Evolutionary conservation across 257 asterid species (phyloP), one percentile per base, ranked within the genome.

Genomic region (Euphrasia confusa): DNA sequence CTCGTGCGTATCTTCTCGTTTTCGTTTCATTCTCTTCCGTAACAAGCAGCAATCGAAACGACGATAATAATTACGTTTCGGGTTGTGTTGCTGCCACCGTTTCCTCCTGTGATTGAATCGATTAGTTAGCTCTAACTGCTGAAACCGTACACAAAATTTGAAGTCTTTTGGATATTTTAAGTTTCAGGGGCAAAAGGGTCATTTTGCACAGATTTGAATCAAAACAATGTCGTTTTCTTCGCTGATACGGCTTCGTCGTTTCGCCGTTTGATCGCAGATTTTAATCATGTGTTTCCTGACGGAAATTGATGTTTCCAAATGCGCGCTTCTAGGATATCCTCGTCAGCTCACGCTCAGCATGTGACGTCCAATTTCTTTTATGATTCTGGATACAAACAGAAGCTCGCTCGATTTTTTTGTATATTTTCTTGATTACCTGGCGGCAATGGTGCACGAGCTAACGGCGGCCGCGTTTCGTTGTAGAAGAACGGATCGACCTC

Each of bases 401-500:
- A 48, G n/a, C 54, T 48, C 54, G n/a, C n/a, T n/a, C n/a, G n/a
- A n/a, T 7, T 10, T 7, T 4, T 42, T 42, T 42, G 13, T 30
- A 30, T 33, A 33, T 33, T 33, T 32, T 33, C 1, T 45, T 40
- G 45, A 37, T 63, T 67, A 68, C 61, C 71, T n/a, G 71, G 45
- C n/a, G 7, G 2, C 10, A 76, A 77, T 53, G 58, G 58, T 3
- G 26, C 58, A 21, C 59, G 65, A 0, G 64, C 35, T n/a, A 14
- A 49, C 6, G 55, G 55, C 10, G 33, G 56, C 71, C 74, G 64
- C 5, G 75, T 53, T 37, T 12, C 70, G 40, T 76, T 68, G 4
- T 13, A 49, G 50, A 71, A 49, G 50, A 71, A 78, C 2, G 65
- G 39, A 15, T 9, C 0, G 2, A 1, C 28, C 65, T 74, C 82